These are phyloP conservation scores for Fusarium lateritium DNA, from an alignment of 2,329 filamentous ascomycete genomes.

Conservation along the genomic window DNA sequence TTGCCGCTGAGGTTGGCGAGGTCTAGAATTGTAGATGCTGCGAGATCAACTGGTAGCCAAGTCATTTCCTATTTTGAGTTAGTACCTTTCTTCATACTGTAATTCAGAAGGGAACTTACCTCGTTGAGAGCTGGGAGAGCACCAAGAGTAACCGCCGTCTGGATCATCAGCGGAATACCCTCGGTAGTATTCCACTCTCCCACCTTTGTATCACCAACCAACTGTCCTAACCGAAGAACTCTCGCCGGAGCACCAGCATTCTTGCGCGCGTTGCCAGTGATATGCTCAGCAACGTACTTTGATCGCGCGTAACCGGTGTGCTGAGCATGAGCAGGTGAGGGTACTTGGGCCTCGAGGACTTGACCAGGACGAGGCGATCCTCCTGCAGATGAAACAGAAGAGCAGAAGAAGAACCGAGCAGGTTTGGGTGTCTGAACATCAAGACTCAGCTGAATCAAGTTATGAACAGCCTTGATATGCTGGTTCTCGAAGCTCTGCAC, in stretches of 20 bases:
- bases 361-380: conserved; percentile 52
- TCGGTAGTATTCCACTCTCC: conserved; percentile 68
- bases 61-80: conserved; percentile 37
- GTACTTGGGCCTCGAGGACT: conserved; percentile 54
- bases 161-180: conserved; percentile 68
- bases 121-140: conserved; percentile 64
- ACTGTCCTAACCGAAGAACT: conserved; percentile 65
- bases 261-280: conserved; percentile 54
- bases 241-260: conserved; percentile 43
- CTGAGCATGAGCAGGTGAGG: conserved; percentile 56
- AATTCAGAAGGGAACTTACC: conserved; percentile 5
- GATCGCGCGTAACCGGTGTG: conserved; percentile 61
- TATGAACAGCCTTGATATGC: conserved; percentile 61
- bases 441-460: conserved; percentile 60
- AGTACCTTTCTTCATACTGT: neutral
- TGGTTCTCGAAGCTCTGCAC: conserved; percentile 65
- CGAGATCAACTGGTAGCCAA: conserved; percentile 41
- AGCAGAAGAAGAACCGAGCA: conserved; percentile 64
- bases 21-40: conserved; percentile 36
- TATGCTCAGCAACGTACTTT: conserved; percentile 58
- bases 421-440: conserved; percentile 6
- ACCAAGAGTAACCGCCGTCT: conserved; percentile 61
- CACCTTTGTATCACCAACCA: conserved; percentile 62
- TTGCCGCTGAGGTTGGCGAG: conserved; percentile 15
- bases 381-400: conserved; percentile 57